Conservation (phyloP, 2,329 filamentous ascomycete species). For the Diaporthe longicolla region DNA sequence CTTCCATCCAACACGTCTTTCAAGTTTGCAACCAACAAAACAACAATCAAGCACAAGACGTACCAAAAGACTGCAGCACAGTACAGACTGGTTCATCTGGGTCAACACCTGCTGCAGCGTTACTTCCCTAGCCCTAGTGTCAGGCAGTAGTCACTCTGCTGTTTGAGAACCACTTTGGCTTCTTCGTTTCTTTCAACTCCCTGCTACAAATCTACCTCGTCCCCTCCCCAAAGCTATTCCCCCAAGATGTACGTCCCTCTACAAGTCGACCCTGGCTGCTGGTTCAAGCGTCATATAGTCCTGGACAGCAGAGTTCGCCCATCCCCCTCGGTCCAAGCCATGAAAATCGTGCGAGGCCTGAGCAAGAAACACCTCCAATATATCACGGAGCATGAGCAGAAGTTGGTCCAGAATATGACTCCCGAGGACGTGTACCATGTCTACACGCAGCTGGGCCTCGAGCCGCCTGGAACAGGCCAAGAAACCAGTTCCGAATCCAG, state of each 20-base stretch:
- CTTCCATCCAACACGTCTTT: not conserved
- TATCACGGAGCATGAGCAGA: constrained; percentile 12
- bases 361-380: constrained; percentile 18
- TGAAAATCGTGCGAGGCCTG: constrained; percentile 6
- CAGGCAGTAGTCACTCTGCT: not conserved
- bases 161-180: not conserved
- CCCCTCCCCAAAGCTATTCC: no score
- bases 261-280: constrained; percentile 5
- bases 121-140: not conserved
- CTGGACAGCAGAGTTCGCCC: constrained; percentile 17
- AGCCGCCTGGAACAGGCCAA: not conserved
- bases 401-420: not conserved
- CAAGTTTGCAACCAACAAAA: not conserved
- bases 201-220: not conserved
- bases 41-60: not conserved
- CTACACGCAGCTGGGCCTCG: constrained; percentile 7
- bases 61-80: not conserved
- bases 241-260: constrained; percentile 31
- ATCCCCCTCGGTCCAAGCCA: constrained; percentile 14
- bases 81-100: not conserved
- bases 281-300: not conserved
- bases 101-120: not conserved
- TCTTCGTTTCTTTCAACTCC: not conserved
- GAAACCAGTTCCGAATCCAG: not conserved
- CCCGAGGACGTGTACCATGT: not conserved